Conservation (phyloP, 306 rosid species). For the Pachyrhizus erosus region DNA sequence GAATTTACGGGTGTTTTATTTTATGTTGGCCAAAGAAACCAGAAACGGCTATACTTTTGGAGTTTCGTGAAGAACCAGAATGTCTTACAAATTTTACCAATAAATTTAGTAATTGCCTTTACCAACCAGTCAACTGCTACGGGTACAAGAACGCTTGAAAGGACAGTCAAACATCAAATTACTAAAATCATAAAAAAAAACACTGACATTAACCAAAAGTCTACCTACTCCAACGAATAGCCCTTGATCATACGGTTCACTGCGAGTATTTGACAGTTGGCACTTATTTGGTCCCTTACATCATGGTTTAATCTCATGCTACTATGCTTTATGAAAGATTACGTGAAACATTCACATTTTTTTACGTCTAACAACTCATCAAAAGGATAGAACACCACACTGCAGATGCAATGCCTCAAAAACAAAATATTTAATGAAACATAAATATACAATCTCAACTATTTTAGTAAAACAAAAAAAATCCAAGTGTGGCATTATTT, state of each 20-base stretch:
- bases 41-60: background rate
- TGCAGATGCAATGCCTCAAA: conserved; percentile 27
- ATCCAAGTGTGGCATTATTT: conserved; percentile 34
- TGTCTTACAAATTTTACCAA: background rate
- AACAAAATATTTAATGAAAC: background rate
- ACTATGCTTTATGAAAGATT: conserved; percentile 19
- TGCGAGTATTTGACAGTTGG: background rate
- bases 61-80: background rate
- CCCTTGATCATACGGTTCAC: background rate
- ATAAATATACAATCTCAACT: conserved; percentile 41
- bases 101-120: background rate
- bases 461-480: conserved; percentile 40
- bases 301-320: conserved; percentile 20
- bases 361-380: too few species aligned
- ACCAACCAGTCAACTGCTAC: conserved; percentile 5
- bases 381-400: conserved; percentile 9
- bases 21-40: background rate
- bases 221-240: background rate
- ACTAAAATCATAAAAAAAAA: background rate
- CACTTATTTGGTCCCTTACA: background rate
- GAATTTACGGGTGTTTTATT: background rate
- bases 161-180: conserved; percentile 19
- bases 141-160: background rate
- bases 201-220: background rate
- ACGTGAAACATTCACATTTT: conserved; percentile 3